These are phyloP conservation scores for Phycomyces blakesleeanus DNA, from an alignment of 192 early-diverging fungal genomes.

Conservation along the genomic window DNA sequence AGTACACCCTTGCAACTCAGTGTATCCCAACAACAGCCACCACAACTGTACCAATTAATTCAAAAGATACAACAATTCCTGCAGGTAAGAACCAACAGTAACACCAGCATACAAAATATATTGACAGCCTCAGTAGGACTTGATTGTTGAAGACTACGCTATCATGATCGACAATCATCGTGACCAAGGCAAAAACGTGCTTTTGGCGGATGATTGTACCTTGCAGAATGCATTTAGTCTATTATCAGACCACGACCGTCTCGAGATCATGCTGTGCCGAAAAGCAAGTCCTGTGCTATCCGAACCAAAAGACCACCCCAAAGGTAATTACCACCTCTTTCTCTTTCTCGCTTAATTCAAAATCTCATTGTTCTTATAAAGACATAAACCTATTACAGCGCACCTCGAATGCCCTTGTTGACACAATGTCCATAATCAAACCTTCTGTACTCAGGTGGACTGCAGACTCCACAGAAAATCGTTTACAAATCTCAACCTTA, in stretches of 20 bases:
- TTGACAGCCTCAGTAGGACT: background rate
- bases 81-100: background rate
- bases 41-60: background rate
- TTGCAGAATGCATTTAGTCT: conserved; percentile 2
- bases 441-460: too few species aligned
- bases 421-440: too few species aligned
- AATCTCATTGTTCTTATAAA: too few species aligned
- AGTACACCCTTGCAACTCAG: background rate
- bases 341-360: too few species aligned
- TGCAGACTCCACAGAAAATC: too few species aligned
- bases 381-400: too few species aligned
- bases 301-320: background rate
- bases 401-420: too few species aligned
- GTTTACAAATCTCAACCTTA: too few species aligned
- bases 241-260: background rate
- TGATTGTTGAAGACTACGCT: background rate
- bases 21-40: background rate
- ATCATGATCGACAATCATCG: background rate
- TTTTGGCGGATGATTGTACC: background rate
- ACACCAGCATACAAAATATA: too few species aligned
- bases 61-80: background rate
- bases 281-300: background rate
- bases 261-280: background rate
- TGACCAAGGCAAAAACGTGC: background rate
- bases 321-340: background rate